phyloP scores from a whole-genome alignment of 23 red algal species.

The Gracilaria gracilis region DNA sequence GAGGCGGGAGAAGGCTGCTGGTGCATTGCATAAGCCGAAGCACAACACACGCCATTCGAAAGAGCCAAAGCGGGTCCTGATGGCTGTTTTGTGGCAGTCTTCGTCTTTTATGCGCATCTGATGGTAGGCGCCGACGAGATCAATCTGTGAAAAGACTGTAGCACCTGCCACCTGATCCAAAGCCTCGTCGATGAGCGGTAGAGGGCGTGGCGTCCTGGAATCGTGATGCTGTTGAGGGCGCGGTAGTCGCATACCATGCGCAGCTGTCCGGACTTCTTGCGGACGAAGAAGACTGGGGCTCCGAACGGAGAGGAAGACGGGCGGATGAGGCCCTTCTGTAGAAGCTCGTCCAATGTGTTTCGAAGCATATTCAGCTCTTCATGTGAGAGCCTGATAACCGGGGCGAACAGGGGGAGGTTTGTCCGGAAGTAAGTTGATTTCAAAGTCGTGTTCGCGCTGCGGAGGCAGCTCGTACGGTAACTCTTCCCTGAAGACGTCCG shows the following conservation, averaged over 20 bases:
- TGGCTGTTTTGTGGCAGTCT: neutral
- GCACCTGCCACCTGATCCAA: neutral
- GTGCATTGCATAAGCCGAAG: neutral
- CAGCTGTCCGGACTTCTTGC: constrained; percentile 10
- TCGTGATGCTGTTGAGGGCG: constrained; percentile 38
- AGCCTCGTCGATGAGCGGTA: constrained; percentile 3
- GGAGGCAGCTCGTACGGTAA: constrained; percentile 17
- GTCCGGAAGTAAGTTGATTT: constrained; percentile 1
- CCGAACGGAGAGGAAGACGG: neutral
- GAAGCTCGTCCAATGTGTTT: neutral
- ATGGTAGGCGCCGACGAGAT: neutral
- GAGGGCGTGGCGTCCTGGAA: constrained; percentile 6
- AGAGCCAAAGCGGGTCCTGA: neutral
- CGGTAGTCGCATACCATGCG: constrained; percentile 32
- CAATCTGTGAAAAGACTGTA: constrained; percentile 35
- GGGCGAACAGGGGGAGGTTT: constrained; percentile 25
- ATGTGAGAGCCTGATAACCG: neutral
- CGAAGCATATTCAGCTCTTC: neutral
- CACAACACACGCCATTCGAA: neutral
- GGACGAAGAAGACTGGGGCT: constrained; percentile 11
- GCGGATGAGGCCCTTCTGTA: neutral
- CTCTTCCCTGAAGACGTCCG: constrained; percentile 20
- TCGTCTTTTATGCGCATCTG: neutral
- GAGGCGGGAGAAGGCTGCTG: neutral
- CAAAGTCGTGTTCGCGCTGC: neutral